These are phyloP conservation scores for Diaporthe velutina DNA, from an alignment of 2,329 filamentous ascomycete species.

Conservation along the genomic window DNA sequence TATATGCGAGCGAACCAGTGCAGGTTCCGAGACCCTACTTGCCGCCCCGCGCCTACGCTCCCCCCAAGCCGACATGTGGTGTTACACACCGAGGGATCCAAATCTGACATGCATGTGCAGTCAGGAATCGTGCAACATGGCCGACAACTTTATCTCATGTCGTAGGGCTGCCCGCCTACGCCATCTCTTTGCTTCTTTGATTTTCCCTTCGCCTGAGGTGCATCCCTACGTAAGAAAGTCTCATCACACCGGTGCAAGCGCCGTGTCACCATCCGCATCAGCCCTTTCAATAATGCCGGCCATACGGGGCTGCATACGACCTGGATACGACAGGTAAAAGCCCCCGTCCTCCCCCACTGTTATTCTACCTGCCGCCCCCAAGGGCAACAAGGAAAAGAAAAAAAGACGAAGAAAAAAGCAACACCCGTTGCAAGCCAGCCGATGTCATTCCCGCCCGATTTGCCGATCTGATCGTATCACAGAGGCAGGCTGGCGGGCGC, in stretches of 20 bases:
- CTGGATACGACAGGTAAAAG: neutral
- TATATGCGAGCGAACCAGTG: conserved; percentile 27
- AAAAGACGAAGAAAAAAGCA: neutral
- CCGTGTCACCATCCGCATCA: conserved; percentile 21
- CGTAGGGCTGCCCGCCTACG: conserved; percentile 32
- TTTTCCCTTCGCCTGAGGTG: neutral
- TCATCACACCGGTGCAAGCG: conserved; percentile 22
- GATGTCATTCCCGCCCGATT: conserved; percentile 10
- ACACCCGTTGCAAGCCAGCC: conserved; percentile 7
- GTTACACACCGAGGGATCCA: conserved; percentile 29
- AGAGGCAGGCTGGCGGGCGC: neutral
- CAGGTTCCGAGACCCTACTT: conserved; percentile 23
- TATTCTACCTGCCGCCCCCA: too few relatives aligned
- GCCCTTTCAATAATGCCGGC: conserved; percentile 1
- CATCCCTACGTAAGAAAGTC: neutral
- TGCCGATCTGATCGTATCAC: conserved; percentile 9
- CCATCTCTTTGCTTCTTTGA: neutral
- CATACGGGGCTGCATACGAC: conserved; percentile 11
- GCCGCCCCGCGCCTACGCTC: neutral
- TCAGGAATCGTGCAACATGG: conserved; percentile 14
- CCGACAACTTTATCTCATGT: conserved; percentile 22
- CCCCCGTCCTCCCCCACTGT: neutral
- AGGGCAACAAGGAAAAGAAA: neutral
- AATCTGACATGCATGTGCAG: conserved; percentile 33
- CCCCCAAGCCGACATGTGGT: conserved; percentile 17